These are phyloP conservation scores for Dissophora globulifera DNA, from an alignment of 192 early-diverging fungal genomes.

Conservation along the genomic window DNA sequence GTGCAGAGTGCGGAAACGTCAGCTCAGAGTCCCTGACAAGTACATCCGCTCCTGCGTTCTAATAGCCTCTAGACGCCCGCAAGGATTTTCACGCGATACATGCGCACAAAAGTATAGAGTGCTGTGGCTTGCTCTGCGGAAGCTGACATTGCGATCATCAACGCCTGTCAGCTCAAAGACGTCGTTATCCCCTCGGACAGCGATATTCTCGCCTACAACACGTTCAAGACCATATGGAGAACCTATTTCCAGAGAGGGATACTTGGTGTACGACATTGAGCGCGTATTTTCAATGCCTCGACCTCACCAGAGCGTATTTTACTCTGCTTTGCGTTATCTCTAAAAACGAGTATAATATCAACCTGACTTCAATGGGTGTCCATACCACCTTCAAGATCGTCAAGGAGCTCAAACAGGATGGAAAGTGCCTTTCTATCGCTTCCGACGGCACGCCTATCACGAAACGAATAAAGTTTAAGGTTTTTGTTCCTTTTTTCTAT, in stretches of 20 bases:
- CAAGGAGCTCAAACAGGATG: no score
- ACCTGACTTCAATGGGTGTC: not conserved
- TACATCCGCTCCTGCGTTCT: not conserved
- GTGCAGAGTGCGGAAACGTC: not conserved
- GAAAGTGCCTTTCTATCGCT: no score
- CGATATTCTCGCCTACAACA: conserved; percentile 12
- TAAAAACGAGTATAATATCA: conserved; percentile 1
- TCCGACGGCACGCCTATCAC: no score
- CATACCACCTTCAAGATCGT: not conserved
- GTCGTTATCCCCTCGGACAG: conserved; percentile 8
- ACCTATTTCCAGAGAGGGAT: not conserved
- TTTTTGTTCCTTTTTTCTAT: no score
- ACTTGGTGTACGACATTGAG: not conserved
- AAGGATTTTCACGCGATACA: not conserved
- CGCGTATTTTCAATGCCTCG: not conserved
- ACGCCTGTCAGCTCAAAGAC: not conserved
- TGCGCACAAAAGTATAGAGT: not conserved
- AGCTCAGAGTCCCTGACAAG: not conserved
- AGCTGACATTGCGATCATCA: not conserved
- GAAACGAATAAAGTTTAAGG: no score
- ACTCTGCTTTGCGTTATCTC: not conserved
- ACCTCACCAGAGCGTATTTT: not conserved
- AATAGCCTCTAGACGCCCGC: not conserved
- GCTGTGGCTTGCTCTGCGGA: not conserved
- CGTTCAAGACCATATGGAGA: conserved; percentile 11